Evolutionary conservation across 345 rosid species (phyloP), one percentile per base, ranked within the genome.

Genomic region (Syzygium jambos): DNA sequence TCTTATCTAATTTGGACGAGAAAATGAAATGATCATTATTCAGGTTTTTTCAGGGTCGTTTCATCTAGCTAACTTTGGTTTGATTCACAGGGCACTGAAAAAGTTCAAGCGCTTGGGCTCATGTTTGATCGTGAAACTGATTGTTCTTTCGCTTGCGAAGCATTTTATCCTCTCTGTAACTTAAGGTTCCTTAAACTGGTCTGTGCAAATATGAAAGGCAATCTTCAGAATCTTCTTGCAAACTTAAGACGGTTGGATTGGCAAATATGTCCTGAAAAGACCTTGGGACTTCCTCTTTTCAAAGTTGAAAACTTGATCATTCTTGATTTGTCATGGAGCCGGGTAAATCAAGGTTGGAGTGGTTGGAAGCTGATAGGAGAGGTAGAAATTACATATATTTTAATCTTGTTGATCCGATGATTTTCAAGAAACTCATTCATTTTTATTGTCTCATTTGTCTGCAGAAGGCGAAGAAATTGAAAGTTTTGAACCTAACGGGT

Each of bases 241-340:
- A 10, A 52, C 30, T 84, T 84, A 8, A 27, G 38, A 51, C 52
- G 85, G 57, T 49, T 84, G 56, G 21, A 52, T 13, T 84, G 54
- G 85, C 43, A 19, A 25, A 41, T 34, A 0, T 85, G 68, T 51
- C 5, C 65, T 2, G 10, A 29, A 63, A 12, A 54, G 78, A 27
- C n/a, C 5, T 0, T 0, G 13, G 51, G 1, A 0, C 11, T 13
- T 23, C 49, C 77, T 0, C 0, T 7, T 41, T 43, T 57, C 30
- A 34, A 12, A 15, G 2, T 85, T 2, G 23, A 85, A 46, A 56
- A 85, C 68, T 85, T 85, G 52, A 41, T 41, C 11, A 59, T 85
- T 22, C 87, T 57, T 19, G 68, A 38, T 30, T 52, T 85, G 63
- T 85, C 78, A 56, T 4, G 68, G 10, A 55, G 53, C 1, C 5